Evolutionary conservation across 176 grass and related monocot species (phyloP).

Genomic region (Puya raimondii): DNA sequence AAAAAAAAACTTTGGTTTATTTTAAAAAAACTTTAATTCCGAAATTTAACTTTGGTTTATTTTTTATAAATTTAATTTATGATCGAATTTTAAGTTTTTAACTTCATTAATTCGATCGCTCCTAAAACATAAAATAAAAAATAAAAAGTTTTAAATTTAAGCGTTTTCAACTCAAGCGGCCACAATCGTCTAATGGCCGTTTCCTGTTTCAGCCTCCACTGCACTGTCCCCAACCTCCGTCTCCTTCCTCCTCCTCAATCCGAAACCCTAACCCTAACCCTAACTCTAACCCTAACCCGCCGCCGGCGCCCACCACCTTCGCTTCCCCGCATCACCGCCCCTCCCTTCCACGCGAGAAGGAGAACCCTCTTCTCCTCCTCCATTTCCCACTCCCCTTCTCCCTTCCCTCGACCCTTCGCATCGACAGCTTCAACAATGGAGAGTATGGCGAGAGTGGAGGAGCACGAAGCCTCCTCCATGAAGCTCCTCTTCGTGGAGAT

Average conservation of each 20-base stretch:
- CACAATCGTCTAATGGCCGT: neutral
- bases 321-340: neutral
- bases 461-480: slow-evolving; percentile 6
- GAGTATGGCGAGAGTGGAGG: neutral
- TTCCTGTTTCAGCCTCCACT: neutral
- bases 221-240: neutral
- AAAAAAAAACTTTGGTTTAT: too few relatives aligned
- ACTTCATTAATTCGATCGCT: too few relatives aligned
- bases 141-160: too few relatives aligned
- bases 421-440: slow-evolving; percentile 6
- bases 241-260: neutral
- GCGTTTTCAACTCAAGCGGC: too few relatives aligned
- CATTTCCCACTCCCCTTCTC: neutral
- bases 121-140: too few relatives aligned
- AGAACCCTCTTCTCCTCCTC: slow-evolving; percentile 11
- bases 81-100: too few relatives aligned
- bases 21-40: too few relatives aligned
- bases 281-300: neutral
- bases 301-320: neutral
- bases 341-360: neutral
- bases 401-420: neutral
- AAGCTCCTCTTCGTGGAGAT: slow-evolving; percentile 96
- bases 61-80: too few relatives aligned
- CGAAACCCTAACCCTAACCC: neutral
- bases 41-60: too few relatives aligned